Base-by-base conservation (phyloP, 192 early-diverging fungal species). In the Chytriomyces confervae region DNA sequence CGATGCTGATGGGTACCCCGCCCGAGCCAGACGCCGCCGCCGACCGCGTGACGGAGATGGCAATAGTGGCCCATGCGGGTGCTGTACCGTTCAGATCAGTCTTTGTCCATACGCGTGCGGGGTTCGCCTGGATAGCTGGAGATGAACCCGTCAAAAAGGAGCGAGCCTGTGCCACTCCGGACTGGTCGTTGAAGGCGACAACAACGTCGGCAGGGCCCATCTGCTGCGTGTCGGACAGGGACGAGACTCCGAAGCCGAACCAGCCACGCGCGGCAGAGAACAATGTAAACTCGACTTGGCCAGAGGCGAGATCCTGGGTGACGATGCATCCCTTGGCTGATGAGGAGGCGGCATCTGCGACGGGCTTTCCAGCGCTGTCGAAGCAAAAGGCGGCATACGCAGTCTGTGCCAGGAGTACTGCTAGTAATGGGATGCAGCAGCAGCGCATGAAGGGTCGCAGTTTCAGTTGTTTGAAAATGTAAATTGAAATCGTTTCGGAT, bases 201-300 rank as follows among this genome's bases (percentile, higher is more conserved):
- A 71, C 23, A 27, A 27, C 69, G 27, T 71, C 69, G 9, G 50
- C 69, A 8, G 69, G 69, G 7, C 69, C 69, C 69, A 71, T 71
- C 7, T 29, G 36, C 36, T 36, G 36, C 3, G 36, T 36, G 36
- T 36, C 36, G 36, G 36, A 36, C 36, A 36, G 3, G 4, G 50
- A 10, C 3, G n/a, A 16, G 7, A 71, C 10, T 9, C 50, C 69
- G 57, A 71, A 71, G 6, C 69, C 69, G 47, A 57, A 9, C 69
- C 69, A 71, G 18, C 69, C 69, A 44, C 50, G 9, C 16, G 29
- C 69, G 29, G 50, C 13, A 9, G 69, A 9, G 43, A 71, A 71
- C 5, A 71, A 2, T 9, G 69, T 71, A 36, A 71, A 71, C 29
- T 71, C 24, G 47, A 51, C 57, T 16, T 11, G 7, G 8, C 69